Conservation (phyloP, 169 alveolate species). For the Plasmodium malariae region DNA sequence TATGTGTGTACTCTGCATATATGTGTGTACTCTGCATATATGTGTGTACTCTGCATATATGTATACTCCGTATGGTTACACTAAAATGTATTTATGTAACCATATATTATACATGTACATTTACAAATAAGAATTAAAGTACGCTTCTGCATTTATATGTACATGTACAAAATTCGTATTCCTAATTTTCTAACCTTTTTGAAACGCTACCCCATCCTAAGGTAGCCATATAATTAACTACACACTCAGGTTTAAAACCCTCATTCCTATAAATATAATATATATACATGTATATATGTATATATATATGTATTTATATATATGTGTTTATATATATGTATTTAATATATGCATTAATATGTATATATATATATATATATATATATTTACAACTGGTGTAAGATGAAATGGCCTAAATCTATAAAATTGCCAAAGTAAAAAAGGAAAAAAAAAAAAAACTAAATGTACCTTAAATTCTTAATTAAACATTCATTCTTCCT, state of each 20-base stretch:
- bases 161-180: neutral
- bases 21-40: no score
- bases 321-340: neutral
- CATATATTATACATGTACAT: neutral
- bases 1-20: no score
- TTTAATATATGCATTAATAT: neutral
- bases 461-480: slow-evolving; percentile 48
- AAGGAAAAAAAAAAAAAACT: neutral
- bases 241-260: slow-evolving; percentile 67
- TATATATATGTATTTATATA: neutral
- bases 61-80: no score
- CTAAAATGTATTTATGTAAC: no score
- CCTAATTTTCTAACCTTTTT: slow-evolving; percentile 17
- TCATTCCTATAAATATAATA: slow-evolving; percentile 25
- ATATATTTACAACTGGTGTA: neutral
- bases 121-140: no score
- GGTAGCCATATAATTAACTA: slow-evolving; percentile 63
- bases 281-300: neutral
- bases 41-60: no score
- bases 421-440: neutral
- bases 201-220: slow-evolving; percentile 69
- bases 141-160: slow-evolving; percentile 1
- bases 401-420: neutral
- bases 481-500: slow-evolving; percentile 71
- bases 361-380: slow-evolving; percentile 3